These are phyloP conservation scores for Penicillium cataractarum DNA, from an alignment of 495 filamentous ascomycete species.

Conservation along the genomic window DNA sequence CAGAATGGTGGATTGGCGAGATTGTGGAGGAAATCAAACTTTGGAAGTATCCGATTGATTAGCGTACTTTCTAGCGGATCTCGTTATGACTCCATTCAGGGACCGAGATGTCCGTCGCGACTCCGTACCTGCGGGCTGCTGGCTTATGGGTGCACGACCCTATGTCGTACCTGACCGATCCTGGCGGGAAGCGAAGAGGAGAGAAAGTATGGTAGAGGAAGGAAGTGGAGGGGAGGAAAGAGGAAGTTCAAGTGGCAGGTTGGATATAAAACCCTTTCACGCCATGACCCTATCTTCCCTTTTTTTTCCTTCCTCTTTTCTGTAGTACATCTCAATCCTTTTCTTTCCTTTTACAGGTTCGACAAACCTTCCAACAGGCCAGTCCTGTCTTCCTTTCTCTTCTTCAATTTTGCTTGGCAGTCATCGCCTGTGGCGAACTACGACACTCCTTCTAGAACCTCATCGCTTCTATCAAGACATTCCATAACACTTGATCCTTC, in stretches of 20 bases:
- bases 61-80: constrained; percentile 9
- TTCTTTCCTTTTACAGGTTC: constrained; percentile 30
- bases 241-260: neutral
- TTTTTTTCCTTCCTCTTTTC: constrained; percentile 23
- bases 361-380: constrained; percentile 37
- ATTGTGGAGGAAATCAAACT: constrained; percentile 24
- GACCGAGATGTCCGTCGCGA: neutral
- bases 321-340: constrained; percentile 24
- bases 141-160: constrained; percentile 4
- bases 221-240: neutral
- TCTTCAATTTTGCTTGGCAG: constrained; percentile 23
- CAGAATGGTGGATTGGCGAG: constrained; percentile 4
- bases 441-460: constrained; percentile 34
- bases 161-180: constrained; percentile 3
- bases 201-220: neutral
- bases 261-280: constrained; percentile 30
- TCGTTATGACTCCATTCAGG: constrained; percentile 14
- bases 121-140: constrained; percentile 3
- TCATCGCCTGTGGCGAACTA: constrained; percentile 42
- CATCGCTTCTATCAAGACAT: constrained; percentile 11
- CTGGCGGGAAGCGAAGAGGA: neutral
- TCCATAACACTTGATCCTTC: constrained; percentile 6
- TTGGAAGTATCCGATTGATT: constrained; percentile 30
- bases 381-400: constrained; percentile 44
- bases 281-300: constrained; percentile 15